These are phyloP conservation scores for Verticillium dahliae DNA, from an alignment of 2,329 filamentous ascomycete species.

Conservation along the genomic window DNA sequence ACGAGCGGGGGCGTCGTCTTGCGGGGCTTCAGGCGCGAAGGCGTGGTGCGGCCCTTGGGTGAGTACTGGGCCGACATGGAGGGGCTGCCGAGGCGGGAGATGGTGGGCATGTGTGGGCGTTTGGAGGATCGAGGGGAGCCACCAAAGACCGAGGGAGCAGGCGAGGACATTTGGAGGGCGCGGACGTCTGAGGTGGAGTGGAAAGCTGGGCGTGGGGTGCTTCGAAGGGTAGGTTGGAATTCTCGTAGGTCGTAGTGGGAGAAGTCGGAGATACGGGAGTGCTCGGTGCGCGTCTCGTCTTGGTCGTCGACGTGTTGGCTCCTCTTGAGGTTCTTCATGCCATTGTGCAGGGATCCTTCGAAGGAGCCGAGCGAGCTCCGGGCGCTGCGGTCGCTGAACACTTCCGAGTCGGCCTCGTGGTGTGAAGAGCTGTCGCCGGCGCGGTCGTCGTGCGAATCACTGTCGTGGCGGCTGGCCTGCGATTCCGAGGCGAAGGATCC, in stretches of 20 bases:
- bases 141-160: slow-evolving; percentile 49
- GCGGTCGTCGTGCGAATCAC: slow-evolving; percentile 16
- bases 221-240: slow-evolving; percentile 49
- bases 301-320: slow-evolving; percentile 24
- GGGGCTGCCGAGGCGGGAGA: slow-evolving; percentile 53
- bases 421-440: slow-evolving; percentile 41
- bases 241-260: slow-evolving; percentile 36
- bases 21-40: slow-evolving; percentile 49
- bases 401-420: slow-evolving; percentile 46
- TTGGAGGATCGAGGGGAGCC: slow-evolving; percentile 47
- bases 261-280: slow-evolving; percentile 41
- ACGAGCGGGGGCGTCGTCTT: slow-evolving; percentile 61
- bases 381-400: slow-evolving; percentile 52
- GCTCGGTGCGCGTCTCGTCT: slow-evolving; percentile 23
- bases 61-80: slow-evolving; percentile 44
- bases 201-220: slow-evolving; percentile 57
- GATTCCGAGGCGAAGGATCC: slow-evolving; percentile 7
- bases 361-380: slow-evolving; percentile 51
- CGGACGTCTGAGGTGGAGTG: slow-evolving; percentile 63
- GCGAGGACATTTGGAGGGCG: slow-evolving; percentile 67
- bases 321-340: slow-evolving; percentile 2
- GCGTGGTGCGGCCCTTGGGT: slow-evolving; percentile 46
- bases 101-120: slow-evolving; percentile 34
- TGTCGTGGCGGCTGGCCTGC: slow-evolving; percentile 2
- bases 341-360: slow-evolving; percentile 8